Evolutionary conservation across 345 rosid genomes (phyloP).

Genomic region (Bruguiera sexangula): DNA sequence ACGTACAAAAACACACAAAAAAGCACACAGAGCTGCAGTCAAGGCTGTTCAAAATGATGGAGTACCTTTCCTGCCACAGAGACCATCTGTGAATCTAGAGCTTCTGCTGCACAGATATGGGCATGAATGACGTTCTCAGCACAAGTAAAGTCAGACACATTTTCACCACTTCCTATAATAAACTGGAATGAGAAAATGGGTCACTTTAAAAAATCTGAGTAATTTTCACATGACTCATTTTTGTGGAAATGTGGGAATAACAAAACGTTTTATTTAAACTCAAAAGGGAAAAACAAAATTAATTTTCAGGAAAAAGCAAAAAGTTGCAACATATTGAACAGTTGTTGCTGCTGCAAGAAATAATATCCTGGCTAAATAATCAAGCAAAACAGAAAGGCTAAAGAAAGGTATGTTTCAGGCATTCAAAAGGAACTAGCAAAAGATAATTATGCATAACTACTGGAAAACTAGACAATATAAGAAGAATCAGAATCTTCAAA

Average conservation of each 20-base stretch:
- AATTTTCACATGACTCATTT: background rate
- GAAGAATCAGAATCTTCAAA: conserved; percentile 21
- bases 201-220: conserved; percentile 24
- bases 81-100: conserved; percentile 59
- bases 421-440: background rate
- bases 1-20: background rate
- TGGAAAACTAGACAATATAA: background rate
- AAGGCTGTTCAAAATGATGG: conserved; percentile 7
- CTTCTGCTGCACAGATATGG: conserved; percentile 70
- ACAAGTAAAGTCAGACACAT: conserved; percentile 83
- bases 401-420: background rate
- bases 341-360: background rate
- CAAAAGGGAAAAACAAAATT: background rate
- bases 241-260: background rate
- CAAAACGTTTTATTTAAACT: background rate
- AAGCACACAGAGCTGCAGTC: background rate
- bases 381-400: background rate
- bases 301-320: background rate
- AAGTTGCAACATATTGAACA: background rate
- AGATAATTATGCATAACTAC: background rate
- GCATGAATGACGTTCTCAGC: conserved; percentile 86
- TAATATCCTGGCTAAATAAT: background rate
- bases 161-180: conserved; percentile 76
- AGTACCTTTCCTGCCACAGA: conserved; percentile 93
- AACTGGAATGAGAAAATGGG: conserved; percentile 62